Evolutionary conservation across 352 stramenopile genomes (phyloP).

Genomic region (Globisporangium acanthophoron): DNA sequence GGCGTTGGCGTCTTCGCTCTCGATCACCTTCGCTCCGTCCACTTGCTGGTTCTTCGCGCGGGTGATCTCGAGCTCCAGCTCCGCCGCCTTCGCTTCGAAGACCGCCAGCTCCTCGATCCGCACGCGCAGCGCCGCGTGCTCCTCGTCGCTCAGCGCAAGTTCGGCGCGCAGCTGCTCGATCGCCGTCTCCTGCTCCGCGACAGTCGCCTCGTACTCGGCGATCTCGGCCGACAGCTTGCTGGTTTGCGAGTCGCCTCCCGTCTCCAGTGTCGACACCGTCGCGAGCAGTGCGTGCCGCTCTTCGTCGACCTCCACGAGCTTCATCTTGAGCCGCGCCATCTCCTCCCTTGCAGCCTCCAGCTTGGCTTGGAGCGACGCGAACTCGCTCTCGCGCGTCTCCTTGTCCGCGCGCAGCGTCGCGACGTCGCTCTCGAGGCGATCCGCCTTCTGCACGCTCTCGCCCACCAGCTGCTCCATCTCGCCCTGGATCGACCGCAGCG

Average conservation of each 20-base stretch:
- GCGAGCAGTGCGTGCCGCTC: conserved; percentile 15
- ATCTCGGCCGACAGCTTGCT: conserved; percentile 8
- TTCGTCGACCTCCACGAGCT: conserved; percentile 17
- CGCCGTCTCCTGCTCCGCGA: conserved; percentile 10
- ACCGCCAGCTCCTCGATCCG: conserved; percentile 17
- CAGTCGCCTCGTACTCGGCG: conserved; percentile 12
- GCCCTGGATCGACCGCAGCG: conserved; percentile 12
- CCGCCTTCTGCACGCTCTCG: conserved; percentile 28
- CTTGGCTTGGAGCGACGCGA: conserved; percentile 23
- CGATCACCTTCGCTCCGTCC: background rate
- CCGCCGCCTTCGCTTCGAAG: conserved; percentile 4
- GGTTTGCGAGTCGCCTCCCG: background rate
- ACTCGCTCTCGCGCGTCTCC: conserved; percentile 20
- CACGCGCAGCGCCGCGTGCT: conserved; percentile 9
- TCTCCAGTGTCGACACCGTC: conserved; percentile 2
- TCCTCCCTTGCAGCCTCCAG: conserved; percentile 25
- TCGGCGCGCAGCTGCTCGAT: conserved; percentile 13
- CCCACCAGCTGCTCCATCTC: conserved; percentile 32
- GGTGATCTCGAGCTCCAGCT: conserved; percentile 7
- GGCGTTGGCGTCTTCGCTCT: background rate
- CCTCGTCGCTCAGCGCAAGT: conserved; percentile 7
- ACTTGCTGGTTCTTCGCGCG: background rate
- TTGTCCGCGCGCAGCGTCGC: conserved; percentile 35
- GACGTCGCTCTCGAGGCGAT: conserved; percentile 32
- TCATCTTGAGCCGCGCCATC: conserved; percentile 19